Evolutionary conservation across 805 yeast genomes (phyloP).

Genomic region (Kuraishia floccosa): DNA sequence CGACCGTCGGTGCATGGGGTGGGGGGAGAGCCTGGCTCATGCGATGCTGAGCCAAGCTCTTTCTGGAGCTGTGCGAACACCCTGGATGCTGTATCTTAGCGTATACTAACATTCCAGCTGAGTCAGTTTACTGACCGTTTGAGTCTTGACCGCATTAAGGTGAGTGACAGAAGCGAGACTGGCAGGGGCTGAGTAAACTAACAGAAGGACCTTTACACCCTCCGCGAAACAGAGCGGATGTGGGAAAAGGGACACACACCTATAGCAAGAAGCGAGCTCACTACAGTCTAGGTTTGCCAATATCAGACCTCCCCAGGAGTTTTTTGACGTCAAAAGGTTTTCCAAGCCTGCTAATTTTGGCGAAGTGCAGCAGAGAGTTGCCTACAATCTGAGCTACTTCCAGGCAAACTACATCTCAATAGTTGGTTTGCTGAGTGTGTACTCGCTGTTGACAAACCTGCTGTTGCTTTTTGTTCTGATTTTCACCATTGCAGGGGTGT

Average conservation of each 20-base stretch:
- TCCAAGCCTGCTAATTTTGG: conserved; percentile 86
- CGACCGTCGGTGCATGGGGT: too few relatives aligned
- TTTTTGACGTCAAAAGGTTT: conserved; percentile 80
- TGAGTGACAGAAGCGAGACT: too few relatives aligned
- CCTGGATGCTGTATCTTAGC: too few relatives aligned
- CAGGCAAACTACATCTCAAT: conserved; percentile 77
- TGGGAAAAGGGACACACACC: too few relatives aligned
- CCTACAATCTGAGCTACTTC: conserved; percentile 79
- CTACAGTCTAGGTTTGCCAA: conserved; percentile 58
- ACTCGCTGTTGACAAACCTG: conserved; percentile 80
- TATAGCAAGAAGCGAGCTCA: conserved; percentile 33
- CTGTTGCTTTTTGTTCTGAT: conserved; percentile 74
- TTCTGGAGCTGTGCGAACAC: too few relatives aligned
- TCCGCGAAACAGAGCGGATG: not conserved
- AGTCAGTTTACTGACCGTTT: conserved; percentile 33
- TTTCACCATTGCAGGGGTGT: conserved; percentile 63
- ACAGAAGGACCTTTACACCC: too few relatives aligned
- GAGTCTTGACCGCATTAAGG: conserved; percentile 35
- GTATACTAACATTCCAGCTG: conserved; percentile 14
- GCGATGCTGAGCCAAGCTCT: too few relatives aligned
- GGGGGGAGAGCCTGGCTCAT: too few relatives aligned
- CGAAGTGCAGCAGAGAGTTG: conserved; percentile 81
- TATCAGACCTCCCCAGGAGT: conserved; percentile 84
- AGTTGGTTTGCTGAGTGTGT: conserved; percentile 61
- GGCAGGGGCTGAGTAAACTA: too few relatives aligned